phyloP scores from a whole-genome alignment of 2,329 filamentous ascomycete genomes.

The Sporothrix inflata region DNA sequence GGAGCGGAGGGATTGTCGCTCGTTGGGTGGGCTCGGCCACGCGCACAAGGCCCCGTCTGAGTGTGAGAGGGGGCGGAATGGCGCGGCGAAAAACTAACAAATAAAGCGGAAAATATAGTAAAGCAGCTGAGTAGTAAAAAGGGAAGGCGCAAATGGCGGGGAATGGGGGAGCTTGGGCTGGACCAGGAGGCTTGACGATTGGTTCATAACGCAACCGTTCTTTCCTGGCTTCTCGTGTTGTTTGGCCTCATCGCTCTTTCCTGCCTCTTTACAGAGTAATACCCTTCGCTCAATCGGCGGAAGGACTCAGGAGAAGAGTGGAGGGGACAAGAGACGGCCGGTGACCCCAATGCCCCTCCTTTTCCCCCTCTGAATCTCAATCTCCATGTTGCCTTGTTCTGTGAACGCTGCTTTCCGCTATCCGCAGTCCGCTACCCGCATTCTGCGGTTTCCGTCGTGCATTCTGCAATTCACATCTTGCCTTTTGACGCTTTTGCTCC shows the following conservation, averaged over 20 bases:
- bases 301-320: background rate
- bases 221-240: background rate
- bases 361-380: background rate
- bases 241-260: background rate
- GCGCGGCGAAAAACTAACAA: conserved; percentile 14
- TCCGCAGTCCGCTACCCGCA: conserved; percentile 10
- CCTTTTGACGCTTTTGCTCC: background rate
- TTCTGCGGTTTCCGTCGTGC: background rate
- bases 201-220: background rate
- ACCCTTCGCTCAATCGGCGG: background rate
- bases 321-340: background rate
- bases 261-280: background rate
- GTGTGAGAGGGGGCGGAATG: conserved; percentile 3
- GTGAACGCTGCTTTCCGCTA: background rate
- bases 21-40: conserved; percentile 7
- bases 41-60: conserved; percentile 8
- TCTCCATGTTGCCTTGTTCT: background rate
- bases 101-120: conserved; percentile 1
- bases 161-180: conserved; percentile 18
- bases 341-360: background rate
- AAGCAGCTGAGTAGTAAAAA: no score
- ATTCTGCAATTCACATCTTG: background rate
- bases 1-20: conserved; percentile 6
- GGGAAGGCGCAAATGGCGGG: conserved; percentile 26
- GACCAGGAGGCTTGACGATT: background rate